Evolutionary conservation across 2,329 filamentous ascomycete genomes (phyloP), one percentile per base, ranked within the genome.

Genomic region (Botrytis fragariae): DNA sequence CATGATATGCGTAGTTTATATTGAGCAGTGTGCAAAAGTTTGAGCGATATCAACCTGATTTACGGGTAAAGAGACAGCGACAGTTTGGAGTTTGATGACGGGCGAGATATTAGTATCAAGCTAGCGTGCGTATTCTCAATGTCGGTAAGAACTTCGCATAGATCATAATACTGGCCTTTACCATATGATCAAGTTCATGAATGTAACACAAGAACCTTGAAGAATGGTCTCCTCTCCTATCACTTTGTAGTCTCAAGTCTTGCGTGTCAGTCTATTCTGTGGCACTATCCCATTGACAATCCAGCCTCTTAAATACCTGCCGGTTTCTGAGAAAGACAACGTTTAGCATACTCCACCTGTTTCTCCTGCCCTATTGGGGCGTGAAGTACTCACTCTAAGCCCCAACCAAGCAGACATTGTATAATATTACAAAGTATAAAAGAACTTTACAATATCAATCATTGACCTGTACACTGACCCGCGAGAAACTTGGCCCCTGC

Each of bases 41-140:
- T 51, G 25, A n/a, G 12, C 2, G 12, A 16, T 16, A n/a, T 7
- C 12, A 14, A 7, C 0, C 25, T 51, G 4, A 2, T n/a, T n/a
- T n/a, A 1, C 2, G 12, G 25, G 25, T 51, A n/a, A 16, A n/a
- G 10, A 51, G 25, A 51, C 48, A n/a, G 12, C 25, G 25, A n/a
- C 0, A n/a, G 5, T 51, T 4, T 51, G 5, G 48, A 1, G 5
- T 51, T 7, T 51, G 25, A 51, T 7, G 8, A 7, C 2, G 48
- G 12, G 25, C 1, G 4, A n/a, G 5, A 16, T 0, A 12, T n/a
- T 14, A 25, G 25, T 0, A 51, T 1, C 7, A 3, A n/a, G 12
- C 16, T 7, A 1, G 0, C 1, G 0, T n/a, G 16, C 5, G 2
- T 14, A 16, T n/a, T 14, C 16, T 0, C n/a, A 6, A n/a, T n/a